A percentile compares a stretch with the other conserved stretches of the same genome.
Conservation (phyloP, 306 rosid species). For the Pachyrhizus erosus region DNA sequence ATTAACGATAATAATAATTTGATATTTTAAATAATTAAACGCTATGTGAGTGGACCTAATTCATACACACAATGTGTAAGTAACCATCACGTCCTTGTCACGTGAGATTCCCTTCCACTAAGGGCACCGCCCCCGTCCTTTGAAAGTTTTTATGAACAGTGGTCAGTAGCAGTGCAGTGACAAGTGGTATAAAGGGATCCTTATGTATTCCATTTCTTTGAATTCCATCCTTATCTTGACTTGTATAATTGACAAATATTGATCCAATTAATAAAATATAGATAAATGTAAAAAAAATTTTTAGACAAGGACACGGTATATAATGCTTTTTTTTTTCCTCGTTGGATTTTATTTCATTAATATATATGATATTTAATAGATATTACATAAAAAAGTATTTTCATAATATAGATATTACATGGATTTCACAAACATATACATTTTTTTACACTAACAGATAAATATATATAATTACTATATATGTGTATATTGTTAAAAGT, state of each 20-base stretch:
- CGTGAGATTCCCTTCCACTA: conserved; percentile 53
- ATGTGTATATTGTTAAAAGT: too few relatives aligned
- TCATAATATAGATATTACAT: too few relatives aligned
- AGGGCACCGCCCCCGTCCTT: conserved; percentile 58
- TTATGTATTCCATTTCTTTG: not conserved
- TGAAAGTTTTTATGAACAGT: not conserved
- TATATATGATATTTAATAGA: too few relatives aligned
- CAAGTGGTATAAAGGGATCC: not conserved
- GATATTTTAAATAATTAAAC: not conserved
- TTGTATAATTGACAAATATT: not conserved
- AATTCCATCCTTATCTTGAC: conserved; percentile 22
- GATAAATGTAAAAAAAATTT: not conserved
- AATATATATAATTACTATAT: too few relatives aligned
- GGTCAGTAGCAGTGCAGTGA: not conserved
- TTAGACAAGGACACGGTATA: too few relatives aligned
- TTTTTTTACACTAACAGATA: too few relatives aligned
- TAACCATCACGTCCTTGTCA: conserved; percentile 58
- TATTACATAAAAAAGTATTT: too few relatives aligned
- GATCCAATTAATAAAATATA: not conserved
- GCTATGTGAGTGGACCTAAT: conserved; percentile 5
- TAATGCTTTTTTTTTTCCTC: too few relatives aligned
- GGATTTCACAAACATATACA: too few relatives aligned
- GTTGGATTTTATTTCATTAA: not conserved
- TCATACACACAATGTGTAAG: not conserved
- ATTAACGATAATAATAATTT: not conserved